Conservation (phyloP, 2,329 filamentous ascomycete genomes). For the Mycosphaerelloides madeirae region DNA sequence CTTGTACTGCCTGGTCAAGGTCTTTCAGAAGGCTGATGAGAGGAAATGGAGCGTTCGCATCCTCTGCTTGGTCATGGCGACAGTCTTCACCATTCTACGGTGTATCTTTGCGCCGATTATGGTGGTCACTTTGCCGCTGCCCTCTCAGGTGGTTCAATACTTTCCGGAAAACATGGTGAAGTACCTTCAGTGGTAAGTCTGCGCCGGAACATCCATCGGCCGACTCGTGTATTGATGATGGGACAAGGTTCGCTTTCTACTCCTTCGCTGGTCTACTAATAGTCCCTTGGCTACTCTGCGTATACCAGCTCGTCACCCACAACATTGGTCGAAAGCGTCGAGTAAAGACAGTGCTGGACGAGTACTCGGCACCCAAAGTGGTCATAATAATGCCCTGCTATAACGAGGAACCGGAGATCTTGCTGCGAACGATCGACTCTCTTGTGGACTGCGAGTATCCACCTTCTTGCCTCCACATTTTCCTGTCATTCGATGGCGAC, state of each 20-base stretch:
- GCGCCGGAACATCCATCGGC: background rate
- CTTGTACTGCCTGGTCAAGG: constrained; percentile 82
- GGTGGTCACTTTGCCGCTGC: constrained; percentile 85
- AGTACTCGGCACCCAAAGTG: constrained; percentile 82
- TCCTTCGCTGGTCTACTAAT: constrained; percentile 80
- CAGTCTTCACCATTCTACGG: constrained; percentile 68
- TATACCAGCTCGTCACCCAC: constrained; percentile 86
- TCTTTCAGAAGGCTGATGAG: constrained; percentile 75
- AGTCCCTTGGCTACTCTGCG: constrained; percentile 86
- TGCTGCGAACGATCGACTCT: constrained; percentile 83
- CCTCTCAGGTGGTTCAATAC: constrained; percentile 62
- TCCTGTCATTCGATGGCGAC: constrained; percentile 90
- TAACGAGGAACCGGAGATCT: constrained; percentile 78
- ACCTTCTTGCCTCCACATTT: constrained; percentile 85
- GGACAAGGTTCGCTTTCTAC: constrained; percentile 65
- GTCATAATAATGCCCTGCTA: constrained; percentile 97
- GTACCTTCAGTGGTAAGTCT: constrained; percentile 74
- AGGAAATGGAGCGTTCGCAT: constrained; percentile 71
- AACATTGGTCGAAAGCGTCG: constrained; percentile 75
- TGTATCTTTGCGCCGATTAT: constrained; percentile 90
- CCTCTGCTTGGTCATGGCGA: constrained; percentile 66
- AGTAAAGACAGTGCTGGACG: constrained; percentile 79
- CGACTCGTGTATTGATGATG: background rate
- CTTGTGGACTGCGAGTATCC: constrained; percentile 94
- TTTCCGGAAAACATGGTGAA: constrained; percentile 67